These are phyloP conservation scores for Cutaneotrichosporon cavernicola DNA, from an alignment of 1,284 basidiomycete genomes.

Conservation along the genomic window DNA sequence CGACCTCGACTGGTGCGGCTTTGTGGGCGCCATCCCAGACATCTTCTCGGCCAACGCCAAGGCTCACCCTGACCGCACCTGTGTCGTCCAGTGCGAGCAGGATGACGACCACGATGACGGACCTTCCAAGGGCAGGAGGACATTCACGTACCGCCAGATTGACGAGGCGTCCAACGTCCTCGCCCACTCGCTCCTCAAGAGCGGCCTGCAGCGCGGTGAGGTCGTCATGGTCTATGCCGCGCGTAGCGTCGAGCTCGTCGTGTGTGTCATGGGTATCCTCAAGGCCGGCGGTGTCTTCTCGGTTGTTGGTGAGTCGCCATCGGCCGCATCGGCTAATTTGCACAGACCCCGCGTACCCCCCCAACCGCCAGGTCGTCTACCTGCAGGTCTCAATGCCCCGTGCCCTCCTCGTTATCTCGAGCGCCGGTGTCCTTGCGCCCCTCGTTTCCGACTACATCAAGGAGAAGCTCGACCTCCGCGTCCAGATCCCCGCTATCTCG, in stretches of 20 bases:
- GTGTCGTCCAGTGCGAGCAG: slow-evolving; percentile 73
- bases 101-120: slow-evolving; percentile 52
- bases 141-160: slow-evolving; percentile 78
- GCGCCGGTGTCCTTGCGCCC: slow-evolving; percentile 78
- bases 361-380: slow-evolving; percentile 92
- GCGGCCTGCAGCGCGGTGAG: slow-evolving; percentile 86
- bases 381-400: slow-evolving; percentile 90
- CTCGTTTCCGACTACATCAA: slow-evolving; percentile 82
- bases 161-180: slow-evolving; percentile 84
- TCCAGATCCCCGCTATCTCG: slow-evolving; percentile 88
- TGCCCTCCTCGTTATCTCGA: slow-evolving; percentile 87
- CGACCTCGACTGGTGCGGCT: slow-evolving; percentile 95
- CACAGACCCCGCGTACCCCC: slow-evolving; percentile 92
- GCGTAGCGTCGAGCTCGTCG: slow-evolving; percentile 91
- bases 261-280: slow-evolving; percentile 94
- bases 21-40: slow-evolving; percentile 92
- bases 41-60: slow-evolving; percentile 83
- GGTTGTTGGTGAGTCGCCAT: slow-evolving; percentile 73
- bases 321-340: background rate
- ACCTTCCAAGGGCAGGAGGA: slow-evolving; percentile 54
- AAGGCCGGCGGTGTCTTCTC: slow-evolving; percentile 98
- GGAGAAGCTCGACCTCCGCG: slow-evolving; percentile 78
- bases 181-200: slow-evolving; percentile 83
- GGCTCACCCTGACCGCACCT: slow-evolving; percentile 71
- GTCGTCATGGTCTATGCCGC: slow-evolving; percentile 99